Conservation (phyloP, 768 basidiomycete genomes). For the Pisolithus orientalis region DNA sequence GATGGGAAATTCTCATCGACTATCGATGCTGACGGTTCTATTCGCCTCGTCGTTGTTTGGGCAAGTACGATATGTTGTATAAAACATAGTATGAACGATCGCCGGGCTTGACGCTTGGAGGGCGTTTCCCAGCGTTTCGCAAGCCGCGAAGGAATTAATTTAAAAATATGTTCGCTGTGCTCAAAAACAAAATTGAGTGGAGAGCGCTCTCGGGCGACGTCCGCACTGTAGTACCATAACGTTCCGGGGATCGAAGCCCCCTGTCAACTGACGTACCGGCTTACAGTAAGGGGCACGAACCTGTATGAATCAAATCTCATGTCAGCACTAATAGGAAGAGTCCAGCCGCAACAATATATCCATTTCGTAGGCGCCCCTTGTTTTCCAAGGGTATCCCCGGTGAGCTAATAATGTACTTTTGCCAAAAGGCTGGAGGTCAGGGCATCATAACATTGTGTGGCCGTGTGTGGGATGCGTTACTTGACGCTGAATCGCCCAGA, state of each 20-base stretch:
- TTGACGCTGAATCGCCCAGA: conserved; percentile 4
- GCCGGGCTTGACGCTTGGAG: too few relatives aligned
- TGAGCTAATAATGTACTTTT: background rate
- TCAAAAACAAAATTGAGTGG: background rate
- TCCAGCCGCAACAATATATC: background rate
- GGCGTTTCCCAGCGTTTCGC: background rate
- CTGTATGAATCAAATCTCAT: background rate
- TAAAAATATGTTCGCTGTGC: background rate
- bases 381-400: background rate
- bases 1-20: background rate
- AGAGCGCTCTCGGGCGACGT: background rate
- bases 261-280: too few relatives aligned
- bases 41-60: background rate
- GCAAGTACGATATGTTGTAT: too few relatives aligned
- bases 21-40: background rate
- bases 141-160: background rate
- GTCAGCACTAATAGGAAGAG: background rate
- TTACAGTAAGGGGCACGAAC: too few relatives aligned
- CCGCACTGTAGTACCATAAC: background rate
- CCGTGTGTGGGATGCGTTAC: background rate
- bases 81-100: too few relatives aligned
- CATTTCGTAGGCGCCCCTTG: background rate
- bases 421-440: too few relatives aligned
- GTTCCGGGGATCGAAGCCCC: too few relatives aligned
- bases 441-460: too few relatives aligned